A percentile compares a stretch with the other conserved stretches of the same genome.
Evolutionary conservation across 306 rosid genomes (phyloP).

Genomic region (Acacia acuminata): DNA sequence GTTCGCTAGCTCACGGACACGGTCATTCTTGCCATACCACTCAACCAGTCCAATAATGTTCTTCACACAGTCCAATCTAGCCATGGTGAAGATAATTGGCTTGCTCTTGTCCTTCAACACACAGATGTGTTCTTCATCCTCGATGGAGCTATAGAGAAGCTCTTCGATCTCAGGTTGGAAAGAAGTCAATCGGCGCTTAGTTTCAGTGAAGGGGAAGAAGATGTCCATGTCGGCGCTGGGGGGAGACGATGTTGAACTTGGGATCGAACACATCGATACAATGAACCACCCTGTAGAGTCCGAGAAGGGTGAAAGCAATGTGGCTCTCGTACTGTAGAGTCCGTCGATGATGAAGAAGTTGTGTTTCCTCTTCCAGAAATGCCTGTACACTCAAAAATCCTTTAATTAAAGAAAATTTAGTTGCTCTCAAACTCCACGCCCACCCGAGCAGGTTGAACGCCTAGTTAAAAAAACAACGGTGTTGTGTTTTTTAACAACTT

Average conservation of each 20-base stretch:
- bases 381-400: no score
- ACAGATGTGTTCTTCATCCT: slow-evolving; percentile 86
- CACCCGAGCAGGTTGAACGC: no score
- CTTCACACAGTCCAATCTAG: slow-evolving; percentile 96
- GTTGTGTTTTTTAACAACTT: no score
- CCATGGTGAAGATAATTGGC: slow-evolving; percentile 99
- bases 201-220: slow-evolving; percentile 83
- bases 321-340: slow-evolving; percentile 96
- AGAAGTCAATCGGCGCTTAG: slow-evolving; percentile 61
- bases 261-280: slow-evolving; percentile 98
- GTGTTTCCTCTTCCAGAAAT: no score
- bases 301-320: slow-evolving; percentile 97
- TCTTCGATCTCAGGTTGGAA: slow-evolving; percentile 93
- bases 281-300: slow-evolving; percentile 94
- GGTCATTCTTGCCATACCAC: slow-evolving; percentile 90
- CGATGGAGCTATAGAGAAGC: slow-evolving; percentile 81
- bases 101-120: slow-evolving; percentile 89
- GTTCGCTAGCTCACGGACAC: slow-evolving; percentile 85
- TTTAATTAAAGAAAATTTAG: no score
- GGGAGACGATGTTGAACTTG: slow-evolving; percentile 96
- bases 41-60: slow-evolving; percentile 94
- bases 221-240: slow-evolving; percentile 95
- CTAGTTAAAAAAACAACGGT: no score
- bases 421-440: no score
- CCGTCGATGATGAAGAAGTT: background rate